Evolutionary conservation across 768 basidiomycete genomes (phyloP).

Genomic region (Kwoniella sp.): DNA sequence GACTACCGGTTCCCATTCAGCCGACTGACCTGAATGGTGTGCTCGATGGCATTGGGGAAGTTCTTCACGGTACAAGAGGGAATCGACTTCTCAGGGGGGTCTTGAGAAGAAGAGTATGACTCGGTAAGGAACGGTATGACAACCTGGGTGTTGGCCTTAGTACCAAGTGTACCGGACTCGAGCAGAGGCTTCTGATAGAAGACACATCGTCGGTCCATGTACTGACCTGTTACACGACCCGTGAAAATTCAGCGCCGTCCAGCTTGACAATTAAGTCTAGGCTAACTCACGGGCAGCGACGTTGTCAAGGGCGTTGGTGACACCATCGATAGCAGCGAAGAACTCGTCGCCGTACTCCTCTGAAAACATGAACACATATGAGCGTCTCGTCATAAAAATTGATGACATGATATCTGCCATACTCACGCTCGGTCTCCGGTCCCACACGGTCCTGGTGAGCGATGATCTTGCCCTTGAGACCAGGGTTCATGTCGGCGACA

Average conservation of each 20-base stretch:
- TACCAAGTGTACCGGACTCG: constrained; percentile 96
- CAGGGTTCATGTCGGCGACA: constrained; percentile 94
- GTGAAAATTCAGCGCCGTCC: constrained; percentile 4
- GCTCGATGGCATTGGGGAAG: constrained; percentile 96
- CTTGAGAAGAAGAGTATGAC: constrained; percentile 95
- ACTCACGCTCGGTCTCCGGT: constrained; percentile 84
- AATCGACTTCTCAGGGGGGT: constrained; percentile 96
- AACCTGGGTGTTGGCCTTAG: constrained; percentile 96
- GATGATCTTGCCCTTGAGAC: constrained; percentile 78
- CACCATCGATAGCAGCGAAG: constrained; percentile 83
- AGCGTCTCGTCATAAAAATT: background rate
- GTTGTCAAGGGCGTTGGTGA: constrained; percentile 97
- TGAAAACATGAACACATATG: constrained; percentile 55
- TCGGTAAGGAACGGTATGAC: constrained; percentile 92
- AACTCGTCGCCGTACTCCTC: constrained; percentile 86
- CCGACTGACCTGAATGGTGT: constrained; percentile 85
- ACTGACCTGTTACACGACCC: constrained; percentile 83
- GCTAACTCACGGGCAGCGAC: constrained; percentile 79
- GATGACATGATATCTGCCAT: background rate
- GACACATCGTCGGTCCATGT: constrained; percentile 98
- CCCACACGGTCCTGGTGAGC: constrained; percentile 93
- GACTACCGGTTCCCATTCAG: background rate
- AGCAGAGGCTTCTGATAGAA: constrained; percentile 94
- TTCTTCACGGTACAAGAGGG: constrained; percentile 98
- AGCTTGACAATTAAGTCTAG: constrained; percentile 59